Evolutionary conservation across 2,329 filamentous ascomycete species (phyloP), one percentile per base, ranked within the genome.

Genomic region (Aureobasidium sp.): DNA sequence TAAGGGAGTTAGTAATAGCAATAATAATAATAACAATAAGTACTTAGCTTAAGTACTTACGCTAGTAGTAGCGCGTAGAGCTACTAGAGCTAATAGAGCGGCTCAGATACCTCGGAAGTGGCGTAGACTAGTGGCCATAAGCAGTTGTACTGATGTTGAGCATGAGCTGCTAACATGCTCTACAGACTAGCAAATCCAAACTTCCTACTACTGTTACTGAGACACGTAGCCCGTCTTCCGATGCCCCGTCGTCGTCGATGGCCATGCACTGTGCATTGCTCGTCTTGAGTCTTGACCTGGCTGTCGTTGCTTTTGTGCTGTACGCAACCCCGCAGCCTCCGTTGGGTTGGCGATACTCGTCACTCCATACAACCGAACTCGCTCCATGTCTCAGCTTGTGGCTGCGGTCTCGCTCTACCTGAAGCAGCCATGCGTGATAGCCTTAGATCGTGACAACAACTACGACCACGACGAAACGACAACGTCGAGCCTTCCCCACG

Each of bases 401-500:
- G 57, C 57, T 49, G 57, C 25, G n/a, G 45, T 42, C 57, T 60
- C 45, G 57, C 41, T 51, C 45, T 12, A 27, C 31, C 12, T 37
- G n/a, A 22, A 27, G 31, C 31, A 27, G 42, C 55, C 42, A 39
- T 48, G 55, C 48, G 55, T n/a, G 25, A 44, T 51, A 36, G 9
- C 12, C 27, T 22, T 41, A 34, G 31, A 48, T 7, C n/a, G 27
- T 44, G 34, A 25, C 27, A n/a, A 31, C 25, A 17, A 42, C 45
- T 2, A 20, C 25, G 34, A 41, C 27, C 27, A 47, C 45, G 36
- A 22, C 7, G 29, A 42, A 60, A 51, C 36, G 22, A 49, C 45
- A 60, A 60, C 57, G 57, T 60, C 41, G 57, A 45, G 45, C 36
- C 45, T 51, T 51, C 53, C 41, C 45, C 57, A 49, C 31, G 36